These are phyloP conservation scores for Aaosphaeria pasadenensis DNA, from an alignment of 2,329 filamentous ascomycete genomes.

Conservation along the genomic window DNA sequence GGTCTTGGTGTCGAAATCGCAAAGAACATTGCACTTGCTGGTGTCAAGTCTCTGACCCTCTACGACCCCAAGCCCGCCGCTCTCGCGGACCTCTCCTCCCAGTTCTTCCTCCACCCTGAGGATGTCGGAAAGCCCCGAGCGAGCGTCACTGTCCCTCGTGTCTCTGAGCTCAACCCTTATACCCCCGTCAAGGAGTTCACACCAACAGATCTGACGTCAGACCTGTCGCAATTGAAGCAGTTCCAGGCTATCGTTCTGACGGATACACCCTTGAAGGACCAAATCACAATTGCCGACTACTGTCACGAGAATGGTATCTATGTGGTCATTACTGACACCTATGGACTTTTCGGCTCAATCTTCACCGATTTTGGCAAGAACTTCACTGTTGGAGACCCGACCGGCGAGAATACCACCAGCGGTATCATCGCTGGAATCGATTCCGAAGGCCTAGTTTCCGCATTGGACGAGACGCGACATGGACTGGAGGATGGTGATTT, in stretches of 20 bases:
- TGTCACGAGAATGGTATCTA: slow-evolving; percentile 94
- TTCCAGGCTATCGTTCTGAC: slow-evolving; percentile 94
- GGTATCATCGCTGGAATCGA: slow-evolving; percentile 91
- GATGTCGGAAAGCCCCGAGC: slow-evolving; percentile 94
- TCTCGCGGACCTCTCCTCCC: slow-evolving; percentile 87
- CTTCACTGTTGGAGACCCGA: slow-evolving; percentile 86
- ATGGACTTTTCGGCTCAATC: slow-evolving; percentile 89
- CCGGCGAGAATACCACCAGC: slow-evolving; percentile 79
- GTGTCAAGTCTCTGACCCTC: slow-evolving; percentile 94
- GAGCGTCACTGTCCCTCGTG: slow-evolving; percentile 78
- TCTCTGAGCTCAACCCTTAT: slow-evolving; percentile 94
- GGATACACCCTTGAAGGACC: slow-evolving; percentile 73
- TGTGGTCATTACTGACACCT: slow-evolving; percentile 82
- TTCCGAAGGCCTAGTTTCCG: slow-evolving; percentile 86
- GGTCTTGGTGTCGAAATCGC: slow-evolving; percentile 96
- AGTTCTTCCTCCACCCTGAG: slow-evolving; percentile 88
- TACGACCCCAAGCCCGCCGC: slow-evolving; percentile 83
- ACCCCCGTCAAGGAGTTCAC: slow-evolving; percentile 80
- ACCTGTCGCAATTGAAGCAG: slow-evolving; percentile 79
- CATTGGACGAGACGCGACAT: slow-evolving; percentile 90
- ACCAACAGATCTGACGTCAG: slow-evolving; percentile 63
- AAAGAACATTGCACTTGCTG: slow-evolving; percentile 96
- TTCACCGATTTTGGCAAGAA: slow-evolving; percentile 97
- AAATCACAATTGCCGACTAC: slow-evolving; percentile 84
- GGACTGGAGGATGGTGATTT: slow-evolving; percentile 95